phyloP scores from a whole-genome alignment of 768 basidiomycete species.

The Suillus clintonianus region DNA sequence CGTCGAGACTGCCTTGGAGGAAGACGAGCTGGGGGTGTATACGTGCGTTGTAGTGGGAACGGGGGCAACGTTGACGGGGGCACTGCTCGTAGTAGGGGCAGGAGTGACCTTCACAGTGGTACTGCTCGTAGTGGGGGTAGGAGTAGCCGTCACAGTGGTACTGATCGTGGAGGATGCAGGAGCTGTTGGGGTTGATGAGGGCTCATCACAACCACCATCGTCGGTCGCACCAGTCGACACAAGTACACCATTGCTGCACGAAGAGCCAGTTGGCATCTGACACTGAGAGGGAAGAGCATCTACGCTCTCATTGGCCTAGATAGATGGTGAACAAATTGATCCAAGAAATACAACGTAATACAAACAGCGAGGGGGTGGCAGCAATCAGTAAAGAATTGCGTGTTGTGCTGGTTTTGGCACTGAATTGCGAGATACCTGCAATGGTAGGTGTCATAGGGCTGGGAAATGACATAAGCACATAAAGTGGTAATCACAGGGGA shows the following conservation, averaged over 20 bases:
- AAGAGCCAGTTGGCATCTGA: constrained; percentile 39
- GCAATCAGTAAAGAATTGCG: constrained; percentile 63
- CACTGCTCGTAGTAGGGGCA: constrained; percentile 8
- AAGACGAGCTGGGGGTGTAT: neutral
- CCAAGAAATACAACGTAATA: constrained; percentile 1
- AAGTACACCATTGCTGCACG: constrained; percentile 16
- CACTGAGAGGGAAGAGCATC: constrained; percentile 54
- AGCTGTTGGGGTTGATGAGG: constrained; percentile 17
- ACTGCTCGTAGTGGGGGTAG: neutral
- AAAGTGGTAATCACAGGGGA: constrained; percentile 3
- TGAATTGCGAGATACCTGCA: constrained; percentile 59
- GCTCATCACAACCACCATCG: constrained; percentile 36
- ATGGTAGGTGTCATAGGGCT: constrained; percentile 62
- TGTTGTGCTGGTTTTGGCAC: constrained; percentile 49
- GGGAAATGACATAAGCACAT: constrained; percentile 4
- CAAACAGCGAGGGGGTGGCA: constrained; percentile 70
- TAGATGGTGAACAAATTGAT: constrained; percentile 2
- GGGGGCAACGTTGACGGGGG: neutral
- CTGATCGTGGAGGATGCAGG: constrained; percentile 10
- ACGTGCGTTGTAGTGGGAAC: neutral
- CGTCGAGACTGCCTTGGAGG: neutral
- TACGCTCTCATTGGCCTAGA: constrained; percentile 53
- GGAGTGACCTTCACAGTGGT: constrained; percentile 1
- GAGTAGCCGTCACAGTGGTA: neutral
- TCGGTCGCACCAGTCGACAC: constrained; percentile 25